Evolutionary conservation across 2,329 filamentous ascomycete genomes (phyloP), one percentile per base, ranked within the genome.

Genomic region (Neoarthrinium moseri): DNA sequence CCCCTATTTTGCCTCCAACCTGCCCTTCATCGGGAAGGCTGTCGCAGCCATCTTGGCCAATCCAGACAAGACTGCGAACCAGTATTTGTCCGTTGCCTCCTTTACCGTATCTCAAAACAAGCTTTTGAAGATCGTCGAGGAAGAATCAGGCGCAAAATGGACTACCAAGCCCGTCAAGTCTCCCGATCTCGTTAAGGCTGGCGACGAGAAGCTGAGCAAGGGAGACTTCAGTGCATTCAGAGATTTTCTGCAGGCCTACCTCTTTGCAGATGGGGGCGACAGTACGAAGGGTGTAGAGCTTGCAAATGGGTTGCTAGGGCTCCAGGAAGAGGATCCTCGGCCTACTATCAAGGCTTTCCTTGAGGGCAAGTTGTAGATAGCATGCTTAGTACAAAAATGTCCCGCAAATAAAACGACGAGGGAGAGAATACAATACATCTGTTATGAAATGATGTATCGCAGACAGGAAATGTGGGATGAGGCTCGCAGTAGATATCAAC

Each of bases 21-120:
- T 81, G 1, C 52, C 62, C 4, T 69, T 74, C 15, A 70, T 85
- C 34, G 80, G 72, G 4, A 64, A 70, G 36, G 74, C 78, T 0
- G 70, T 83, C 1, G 71, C 72, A 6, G 68, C 71, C 5, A 65
- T 80, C 20, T 61, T 86, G 13, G 66, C 66, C 55, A 71, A 62
- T 30, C 69, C 74, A 1, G 68, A 71, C 2, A 63, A 72, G 47
- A 84, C 80, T 0, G 73, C 69, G 27, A 86, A 86, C 59, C 70
- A 76, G 49, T 79, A 81, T 58, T 60, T 87, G 23, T 73, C 72
- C 41, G 64, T 85, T 13, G 73, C 78, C 3, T 81, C 76, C 1
- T 80, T 84, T 53, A 73, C 73, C 23, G 72, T 75, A 0, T 74
- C 75, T 1, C 81, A 85, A 61, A 77, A 78, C 15, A 70, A 85